Conservation (phyloP, 2,329 filamentous ascomycete species). For the Aureobasidium sp. region DNA sequence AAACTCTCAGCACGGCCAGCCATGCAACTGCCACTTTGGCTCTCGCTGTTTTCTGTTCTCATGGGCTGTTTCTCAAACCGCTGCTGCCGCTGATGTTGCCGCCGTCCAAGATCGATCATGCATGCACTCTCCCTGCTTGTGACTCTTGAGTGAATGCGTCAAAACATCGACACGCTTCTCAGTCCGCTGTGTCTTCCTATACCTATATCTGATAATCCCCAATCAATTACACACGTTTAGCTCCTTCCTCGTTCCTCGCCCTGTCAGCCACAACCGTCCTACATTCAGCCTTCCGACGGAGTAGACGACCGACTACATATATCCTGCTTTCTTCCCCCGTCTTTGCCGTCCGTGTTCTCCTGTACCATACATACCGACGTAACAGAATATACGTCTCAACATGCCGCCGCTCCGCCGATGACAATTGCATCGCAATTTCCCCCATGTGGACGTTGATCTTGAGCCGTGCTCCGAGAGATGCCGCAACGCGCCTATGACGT, state of each 20-base stretch:
- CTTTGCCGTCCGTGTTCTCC: no score
- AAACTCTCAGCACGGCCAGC: not conserved
- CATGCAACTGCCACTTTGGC: not conserved
- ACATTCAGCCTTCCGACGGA: not conserved
- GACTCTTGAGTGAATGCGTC: no score
- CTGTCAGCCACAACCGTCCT: constrained; percentile 5
- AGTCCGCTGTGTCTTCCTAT: no score
- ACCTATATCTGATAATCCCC: not conserved
- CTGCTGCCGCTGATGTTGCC: not conserved
- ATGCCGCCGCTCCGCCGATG: not conserved
- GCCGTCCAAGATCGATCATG: not conserved
- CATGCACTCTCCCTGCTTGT: not conserved
- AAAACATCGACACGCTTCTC: not conserved
- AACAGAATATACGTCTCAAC: not conserved
- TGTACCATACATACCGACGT: not conserved
- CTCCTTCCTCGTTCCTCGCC: not conserved
- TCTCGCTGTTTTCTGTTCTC: not conserved
- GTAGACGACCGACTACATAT: not conserved
- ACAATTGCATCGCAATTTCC: not conserved
- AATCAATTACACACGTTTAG: not conserved
- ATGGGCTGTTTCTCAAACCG: not conserved
- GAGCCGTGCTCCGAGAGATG: not conserved
- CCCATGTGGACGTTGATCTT: not conserved
- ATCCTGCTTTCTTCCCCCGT: not conserved
- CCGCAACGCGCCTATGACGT: not conserved